Evolutionary conservation across 495 filamentous ascomycete species (phyloP), one percentile per base, ranked within the genome.

Genomic region (Penicillium cinerascens): DNA sequence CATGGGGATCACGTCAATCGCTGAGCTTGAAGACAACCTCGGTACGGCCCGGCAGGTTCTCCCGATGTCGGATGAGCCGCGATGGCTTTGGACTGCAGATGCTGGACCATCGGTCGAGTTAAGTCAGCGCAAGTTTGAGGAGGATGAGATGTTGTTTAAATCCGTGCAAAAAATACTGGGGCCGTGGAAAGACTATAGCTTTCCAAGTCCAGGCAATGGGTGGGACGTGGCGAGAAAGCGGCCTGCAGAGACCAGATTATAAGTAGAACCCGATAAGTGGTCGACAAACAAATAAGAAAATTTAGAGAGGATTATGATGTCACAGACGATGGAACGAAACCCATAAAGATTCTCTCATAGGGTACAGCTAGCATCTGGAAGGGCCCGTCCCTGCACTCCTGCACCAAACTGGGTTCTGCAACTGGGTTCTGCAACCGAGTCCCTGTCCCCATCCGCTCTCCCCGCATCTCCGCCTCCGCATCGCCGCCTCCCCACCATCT

Each of bases 21-120:
- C 50, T 3, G 58, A 61, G 22, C 20, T 61, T 39, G 54, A 61
- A 27, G 58, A 57, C 9, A 61, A 61, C 33, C 43, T 61, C 6
- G 47, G 8, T 10, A 48, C 51, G 4, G 58, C 54, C 11, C 22
- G 44, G 18, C 43, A 45, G 40, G 54, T 61, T 44, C 54, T 61
- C 8, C 50, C 1, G 1, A 39, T 44, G 7, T 38, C 54, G 4
- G 42, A 44, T 20, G 37, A 51, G 21, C 16, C 26, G 9, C 25
- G 37, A 1, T 58, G 39, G 58, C 42, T 51, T 18, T 61, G 58
- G 58, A 39, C 21, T 6, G 21, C 26, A 21, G 52, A 52, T 10
- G 15, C 45, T 16, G 35, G 11, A 37, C 1, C 11, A 26, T 23
- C 44, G 10, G 15, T 13, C 4, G 21, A 51, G 7, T 1, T 17